Conservation (phyloP, 345 rosid species). For the Euphorbia tirucalli region DNA sequence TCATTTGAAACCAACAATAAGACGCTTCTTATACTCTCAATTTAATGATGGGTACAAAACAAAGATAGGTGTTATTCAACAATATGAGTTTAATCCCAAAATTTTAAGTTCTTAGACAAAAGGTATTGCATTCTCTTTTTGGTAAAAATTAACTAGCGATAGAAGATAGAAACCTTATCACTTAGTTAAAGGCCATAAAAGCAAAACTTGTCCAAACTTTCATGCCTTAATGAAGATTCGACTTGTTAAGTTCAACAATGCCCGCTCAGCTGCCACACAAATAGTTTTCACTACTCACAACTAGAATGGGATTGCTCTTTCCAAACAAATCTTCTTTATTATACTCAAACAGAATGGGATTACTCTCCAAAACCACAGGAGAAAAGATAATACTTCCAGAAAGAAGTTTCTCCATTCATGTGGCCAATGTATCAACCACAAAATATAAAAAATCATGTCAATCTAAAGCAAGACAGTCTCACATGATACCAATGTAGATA, state of each 20-base stretch:
- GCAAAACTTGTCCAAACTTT: neutral
- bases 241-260: neutral
- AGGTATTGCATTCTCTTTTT: neutral
- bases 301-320: neutral
- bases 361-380: neutral
- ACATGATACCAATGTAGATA: neutral
- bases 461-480: neutral
- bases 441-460: no score
- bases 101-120: neutral
- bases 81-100: no score
- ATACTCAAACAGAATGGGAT: neutral
- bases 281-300: neutral
- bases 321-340: no score
- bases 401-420: no score
- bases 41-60: no score
- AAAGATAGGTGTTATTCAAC: no score
- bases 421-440: no score
- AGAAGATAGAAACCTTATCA: neutral
- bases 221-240: neutral
- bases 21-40: no score
- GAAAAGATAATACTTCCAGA: no score
- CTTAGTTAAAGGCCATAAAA: neutral
- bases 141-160: neutral
- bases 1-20: no score
- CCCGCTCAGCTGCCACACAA: neutral